A percentile compares a stretch with the other conserved stretches of the same genome.
Conservation (phyloP, 768 basidiomycete genomes). For the Suillus paluster region DNA sequence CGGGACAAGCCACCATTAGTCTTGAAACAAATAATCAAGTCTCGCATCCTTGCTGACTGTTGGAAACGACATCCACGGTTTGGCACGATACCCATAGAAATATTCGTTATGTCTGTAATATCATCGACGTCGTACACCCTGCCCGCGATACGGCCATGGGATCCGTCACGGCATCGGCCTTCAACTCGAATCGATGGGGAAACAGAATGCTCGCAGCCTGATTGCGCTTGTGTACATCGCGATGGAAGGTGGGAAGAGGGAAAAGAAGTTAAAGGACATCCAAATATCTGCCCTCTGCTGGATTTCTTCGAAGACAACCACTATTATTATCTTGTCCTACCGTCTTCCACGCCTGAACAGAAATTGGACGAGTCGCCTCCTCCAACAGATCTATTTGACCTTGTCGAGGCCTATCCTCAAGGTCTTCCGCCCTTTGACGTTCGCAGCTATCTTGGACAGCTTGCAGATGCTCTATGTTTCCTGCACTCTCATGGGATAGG, state of each 20-base stretch:
- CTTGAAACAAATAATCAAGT: constrained; percentile 98
- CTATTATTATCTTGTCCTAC: constrained; percentile 94
- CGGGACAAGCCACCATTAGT: constrained; percentile 76
- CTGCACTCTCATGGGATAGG: constrained; percentile 92
- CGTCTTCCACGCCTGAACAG: constrained; percentile 69
- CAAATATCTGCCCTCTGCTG: constrained; percentile 91
- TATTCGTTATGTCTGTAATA: constrained; percentile 90
- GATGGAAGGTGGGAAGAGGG: constrained; percentile 67
- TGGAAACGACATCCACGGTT: constrained; percentile 97
- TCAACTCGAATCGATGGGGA: constrained; percentile 25
- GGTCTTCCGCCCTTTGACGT: constrained; percentile 79
- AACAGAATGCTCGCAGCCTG: neutral
- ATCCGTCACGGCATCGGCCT: constrained; percentile 58
- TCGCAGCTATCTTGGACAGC: constrained; percentile 88
- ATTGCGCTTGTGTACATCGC: neutral
- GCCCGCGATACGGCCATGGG: constrained; percentile 82
- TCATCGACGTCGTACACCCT: constrained; percentile 81
- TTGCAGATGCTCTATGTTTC: constrained; percentile 89
- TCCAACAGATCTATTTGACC: constrained; percentile 89
- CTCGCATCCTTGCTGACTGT: constrained; percentile 96
- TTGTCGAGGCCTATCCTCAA: constrained; percentile 87
- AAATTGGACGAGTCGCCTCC: constrained; percentile 54
- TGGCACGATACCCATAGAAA: constrained; percentile 98
- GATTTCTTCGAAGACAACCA: constrained; percentile 98
- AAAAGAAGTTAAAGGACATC: constrained; percentile 82